Evolutionary conservation across 257 asterid genomes (phyloP).

Genomic region (Solanum chiquidenum): DNA sequence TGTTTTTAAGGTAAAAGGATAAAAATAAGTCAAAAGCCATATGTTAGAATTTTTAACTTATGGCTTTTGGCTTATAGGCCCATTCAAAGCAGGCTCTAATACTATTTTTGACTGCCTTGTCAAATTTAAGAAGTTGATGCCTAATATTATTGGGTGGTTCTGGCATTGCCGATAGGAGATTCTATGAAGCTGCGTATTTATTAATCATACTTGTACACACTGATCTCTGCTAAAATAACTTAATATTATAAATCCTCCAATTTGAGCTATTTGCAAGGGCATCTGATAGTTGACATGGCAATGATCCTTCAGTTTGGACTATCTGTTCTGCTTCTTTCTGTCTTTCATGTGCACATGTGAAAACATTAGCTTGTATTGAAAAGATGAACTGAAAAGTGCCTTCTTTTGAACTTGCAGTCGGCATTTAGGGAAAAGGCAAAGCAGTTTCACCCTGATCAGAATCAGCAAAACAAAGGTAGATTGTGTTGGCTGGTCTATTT

Average conservation of each 20-base stretch:
- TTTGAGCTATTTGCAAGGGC: neutral
- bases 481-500: neutral
- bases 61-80: neutral
- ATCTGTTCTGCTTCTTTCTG: neutral
- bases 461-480: constrained; percentile 71
- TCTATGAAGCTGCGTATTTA: neutral
- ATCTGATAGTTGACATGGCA: neutral
- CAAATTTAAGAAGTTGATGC: neutral
- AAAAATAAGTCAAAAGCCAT: neutral
- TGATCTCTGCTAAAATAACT: neutral
- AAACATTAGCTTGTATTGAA: neutral
- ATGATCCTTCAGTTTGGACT: neutral
- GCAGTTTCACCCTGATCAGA: constrained; percentile 92
- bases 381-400: neutral
- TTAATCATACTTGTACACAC: neutral
- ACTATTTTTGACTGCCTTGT: neutral
- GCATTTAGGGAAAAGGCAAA: constrained; percentile 85
- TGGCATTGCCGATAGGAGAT: neutral
- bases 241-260: neutral
- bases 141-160: neutral
- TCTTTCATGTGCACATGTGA: neutral
- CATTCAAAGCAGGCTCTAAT: neutral
- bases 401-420: constrained; percentile 35
- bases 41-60: neutral
- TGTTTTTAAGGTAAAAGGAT: neutral